Base-by-base conservation (phyloP, 176 grass and related monocot genomes). In the Triticum monococcum region DNA sequence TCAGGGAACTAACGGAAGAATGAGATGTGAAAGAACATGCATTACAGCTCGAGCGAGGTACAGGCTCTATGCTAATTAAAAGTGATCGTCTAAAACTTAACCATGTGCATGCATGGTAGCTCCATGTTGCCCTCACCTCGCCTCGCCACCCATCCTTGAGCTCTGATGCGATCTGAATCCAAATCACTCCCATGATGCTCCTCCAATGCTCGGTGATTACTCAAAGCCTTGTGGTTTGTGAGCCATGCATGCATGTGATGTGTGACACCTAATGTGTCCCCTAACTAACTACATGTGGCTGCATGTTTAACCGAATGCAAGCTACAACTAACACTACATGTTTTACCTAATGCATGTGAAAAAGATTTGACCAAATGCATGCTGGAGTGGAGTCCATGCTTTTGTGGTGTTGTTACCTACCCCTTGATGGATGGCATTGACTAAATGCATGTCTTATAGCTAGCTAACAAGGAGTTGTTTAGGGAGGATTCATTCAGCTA, bases 1-100 rank as follows among this genome's bases (percentile, higher is more conserved):
- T 92, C 88, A 90, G 88, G 90, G 83, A 88, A 90, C 76, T 80
- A 86, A 90, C 72, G 79, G 81, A 90, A 81, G 90, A 88, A 98
- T 92, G 81, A 90, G 93, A 92, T 96, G 88, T 79, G 73, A 87
- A 91, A 91, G 93, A 90, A 96, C 88, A 96, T 94, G 94, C 88
- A 96, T 92, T 76, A 89, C 92, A 90, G 81, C 88, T 91, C 88
- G 82, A 86, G 24, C 86, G 64, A 86, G 82, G 89, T 91, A 91
- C 86, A 89, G 0, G 83, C 80, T 88, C 79, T 41, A 92, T 71
- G 79, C 87, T 91, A 86, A 87, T 89, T 66, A 89, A 88, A 63
- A 75, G 20, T 3, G 64, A 31, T 52, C 59, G 78, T 35, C 35
- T 35, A 81, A 26, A 89, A 81, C 88, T 89, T 81, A 75, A 82